phyloP scores from a whole-genome alignment of 1,284 basidiomycete genomes.

The Agroathelia rolfsii region DNA sequence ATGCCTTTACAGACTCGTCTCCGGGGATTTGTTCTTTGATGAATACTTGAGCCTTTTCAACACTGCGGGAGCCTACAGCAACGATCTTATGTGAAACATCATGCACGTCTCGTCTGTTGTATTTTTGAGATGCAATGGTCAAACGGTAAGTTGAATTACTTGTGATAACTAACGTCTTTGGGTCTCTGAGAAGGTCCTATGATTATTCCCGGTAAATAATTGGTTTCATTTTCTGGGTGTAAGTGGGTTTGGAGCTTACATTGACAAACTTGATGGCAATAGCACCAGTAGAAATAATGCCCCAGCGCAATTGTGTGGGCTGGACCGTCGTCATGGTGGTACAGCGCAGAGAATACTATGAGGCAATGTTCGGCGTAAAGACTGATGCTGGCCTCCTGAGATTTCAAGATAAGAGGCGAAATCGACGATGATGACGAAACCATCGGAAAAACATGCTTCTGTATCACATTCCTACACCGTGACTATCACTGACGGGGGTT shows the following conservation, averaged over 20 bases:
- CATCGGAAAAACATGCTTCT: too few species aligned
- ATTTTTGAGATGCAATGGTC: neutral
- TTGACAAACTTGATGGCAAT: constrained; percentile 37
- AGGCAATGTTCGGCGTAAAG: too few species aligned
- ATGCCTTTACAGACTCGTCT: constrained; percentile 51
- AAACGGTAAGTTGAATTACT: constrained; percentile 1
- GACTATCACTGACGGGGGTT: too few species aligned
- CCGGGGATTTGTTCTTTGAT: constrained; percentile 43
- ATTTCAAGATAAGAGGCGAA: too few species aligned
- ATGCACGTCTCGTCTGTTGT: constrained; percentile 47
- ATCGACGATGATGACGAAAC: too few species aligned
- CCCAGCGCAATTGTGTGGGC: constrained; percentile 38
- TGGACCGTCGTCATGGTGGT: constrained; percentile 16
- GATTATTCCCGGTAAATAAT: constrained; percentile 2
- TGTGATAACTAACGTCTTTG: constrained; percentile 29
- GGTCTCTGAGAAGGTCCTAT: constrained; percentile 39
- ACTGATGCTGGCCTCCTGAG: too few species aligned
- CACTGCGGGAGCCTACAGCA: constrained; percentile 73
- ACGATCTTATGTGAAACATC: constrained; percentile 73
- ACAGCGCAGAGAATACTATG: too few species aligned
- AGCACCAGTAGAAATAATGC: constrained; percentile 43
- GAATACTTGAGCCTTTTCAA: constrained; percentile 65
- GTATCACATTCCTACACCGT: too few species aligned
- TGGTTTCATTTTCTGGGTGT: neutral
- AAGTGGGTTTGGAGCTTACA: constrained; percentile 17